Evolutionary conservation across 1,284 basidiomycete species (phyloP), one percentile per base, ranked within the genome.

Genomic region (Phlebopus sp.): DNA sequence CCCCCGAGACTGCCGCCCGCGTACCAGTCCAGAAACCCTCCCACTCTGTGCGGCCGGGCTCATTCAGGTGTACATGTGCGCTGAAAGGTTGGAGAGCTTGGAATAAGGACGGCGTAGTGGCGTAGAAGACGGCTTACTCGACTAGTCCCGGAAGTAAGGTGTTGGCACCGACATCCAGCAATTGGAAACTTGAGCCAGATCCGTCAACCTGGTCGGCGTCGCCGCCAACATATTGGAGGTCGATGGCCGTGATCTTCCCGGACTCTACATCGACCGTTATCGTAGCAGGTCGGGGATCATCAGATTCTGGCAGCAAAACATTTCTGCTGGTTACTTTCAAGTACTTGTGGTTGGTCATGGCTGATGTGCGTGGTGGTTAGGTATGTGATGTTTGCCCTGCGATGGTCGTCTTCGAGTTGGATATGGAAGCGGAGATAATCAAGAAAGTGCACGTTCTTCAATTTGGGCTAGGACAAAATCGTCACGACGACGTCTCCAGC

Each of bases 11-110:
- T 1, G 94, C 94, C 15, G 94, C 94, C 49, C 77, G 71, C 0
- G 94, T 97, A 7, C 93, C 94, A 0, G 92, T 92, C 68, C 77
- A 82, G 66, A 97, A 97, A 0, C 94, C 94, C 64, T 97, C 94
- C 94, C 94, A 97, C 51, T 86, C 83, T 2, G 90, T 91, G 13
- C 91, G 78, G 8, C 93, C 94, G 4, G 94, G 93, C 60, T 96
- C 91, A 68, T 96, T 95, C 49, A 95, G 77, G 69, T 97, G 93
- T 18, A 96, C 93, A 63, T 97, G 93, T 9, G 87, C 78, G 69
- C 91, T 94, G 59, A 23, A 25, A 43, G 30, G 49, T 45, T 47
- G 39, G 15, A 13, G 5, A 21, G 41, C 5, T 21, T 32, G 31
- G 21, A 25, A 37, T 39, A 39, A 38, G 18, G 15, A 31, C 2